Percentiles rank a stretch among this genome's conserved stretches.
These are phyloP conservation scores for Sambucus nigra DNA, from an alignment of 129 eudicot genomes.

Conservation along the genomic window DNA sequence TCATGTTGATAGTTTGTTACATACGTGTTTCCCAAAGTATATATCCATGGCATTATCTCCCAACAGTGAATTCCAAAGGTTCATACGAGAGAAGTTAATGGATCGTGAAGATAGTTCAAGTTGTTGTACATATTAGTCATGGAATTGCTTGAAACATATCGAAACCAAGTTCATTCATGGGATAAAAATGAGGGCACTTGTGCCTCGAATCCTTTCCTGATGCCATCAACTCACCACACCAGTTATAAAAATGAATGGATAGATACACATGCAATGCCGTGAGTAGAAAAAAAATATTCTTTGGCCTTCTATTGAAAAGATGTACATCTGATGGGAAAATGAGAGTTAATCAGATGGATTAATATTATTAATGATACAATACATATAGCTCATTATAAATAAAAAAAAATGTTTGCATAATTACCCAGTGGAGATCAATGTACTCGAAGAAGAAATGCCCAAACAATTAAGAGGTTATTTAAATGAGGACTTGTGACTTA, in stretches of 20 bases:
- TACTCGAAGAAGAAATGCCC: too few relatives aligned
- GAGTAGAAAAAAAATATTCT: neutral
- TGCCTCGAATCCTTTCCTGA: neutral
- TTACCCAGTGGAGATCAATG: too few relatives aligned
- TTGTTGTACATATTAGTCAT: slow-evolving; percentile 42
- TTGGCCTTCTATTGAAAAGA: neutral
- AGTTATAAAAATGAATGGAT: slow-evolving; percentile 21
- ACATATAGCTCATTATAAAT: neutral
- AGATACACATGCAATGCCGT: neutral
- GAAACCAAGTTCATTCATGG: slow-evolving; percentile 13
- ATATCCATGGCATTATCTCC: slow-evolving; percentile 37
- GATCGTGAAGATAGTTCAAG: slow-evolving; percentile 33
- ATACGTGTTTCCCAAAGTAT: slow-evolving; percentile 24
- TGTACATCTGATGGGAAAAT: neutral
- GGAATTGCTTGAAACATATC: slow-evolving; percentile 41
- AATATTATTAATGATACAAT: too few relatives aligned
- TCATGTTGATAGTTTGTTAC: slow-evolving; percentile 31
- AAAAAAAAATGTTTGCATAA: too few relatives aligned
- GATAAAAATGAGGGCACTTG: slow-evolving; percentile 1
- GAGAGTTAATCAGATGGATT: neutral
- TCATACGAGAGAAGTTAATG: slow-evolving; percentile 24
- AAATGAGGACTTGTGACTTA: too few relatives aligned
- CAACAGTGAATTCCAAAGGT: slow-evolving; percentile 27
- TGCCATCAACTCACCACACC: slow-evolving; percentile 1
- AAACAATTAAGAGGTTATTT: too few relatives aligned